phyloP scores from a whole-genome alignment of 192 early-diverging fungal genomes.

The Glomus cerebriforme region DNA sequence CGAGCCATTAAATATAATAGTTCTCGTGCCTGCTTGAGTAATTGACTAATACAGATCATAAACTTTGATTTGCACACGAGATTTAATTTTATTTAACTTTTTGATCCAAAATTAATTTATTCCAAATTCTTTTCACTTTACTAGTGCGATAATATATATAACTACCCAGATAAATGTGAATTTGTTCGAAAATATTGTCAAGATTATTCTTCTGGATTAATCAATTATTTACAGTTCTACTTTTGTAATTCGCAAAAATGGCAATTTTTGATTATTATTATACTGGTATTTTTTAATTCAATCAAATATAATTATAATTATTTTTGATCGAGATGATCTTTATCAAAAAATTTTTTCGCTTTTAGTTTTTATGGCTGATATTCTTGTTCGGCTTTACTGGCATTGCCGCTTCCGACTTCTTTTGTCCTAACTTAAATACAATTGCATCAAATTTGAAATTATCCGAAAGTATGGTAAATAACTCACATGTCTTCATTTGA shows the following conservation, averaged over 20 bases:
- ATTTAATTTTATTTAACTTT: too few species aligned
- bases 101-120: background rate
- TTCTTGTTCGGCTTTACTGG: conserved; percentile 78
- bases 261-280: conserved; percentile 41
- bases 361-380: conserved; percentile 62
- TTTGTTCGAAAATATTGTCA: conserved; percentile 65
- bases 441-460: conserved; percentile 73
- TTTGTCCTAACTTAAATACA: conserved; percentile 86
- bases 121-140: background rate
- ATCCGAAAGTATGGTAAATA: conserved; percentile 76
- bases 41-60: too few species aligned
- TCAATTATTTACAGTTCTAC: conserved; percentile 62
- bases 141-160: conserved; percentile 55
- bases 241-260: conserved; percentile 47
- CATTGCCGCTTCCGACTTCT: conserved; percentile 81
- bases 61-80: too few species aligned
- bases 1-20: too few species aligned
- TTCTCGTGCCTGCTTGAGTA: too few species aligned
- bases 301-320: background rate
- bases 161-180: conserved; percentile 56
- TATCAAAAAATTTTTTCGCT: conserved; percentile 14
- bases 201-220: conserved; percentile 61
- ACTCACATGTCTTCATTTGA: background rate
- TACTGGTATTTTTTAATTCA: conserved; percentile 45
- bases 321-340: conserved; percentile 2